Base-by-base conservation (phyloP, 2,329 filamentous ascomycete genomes). In the Arthrobotrys entomopaga region DNA sequence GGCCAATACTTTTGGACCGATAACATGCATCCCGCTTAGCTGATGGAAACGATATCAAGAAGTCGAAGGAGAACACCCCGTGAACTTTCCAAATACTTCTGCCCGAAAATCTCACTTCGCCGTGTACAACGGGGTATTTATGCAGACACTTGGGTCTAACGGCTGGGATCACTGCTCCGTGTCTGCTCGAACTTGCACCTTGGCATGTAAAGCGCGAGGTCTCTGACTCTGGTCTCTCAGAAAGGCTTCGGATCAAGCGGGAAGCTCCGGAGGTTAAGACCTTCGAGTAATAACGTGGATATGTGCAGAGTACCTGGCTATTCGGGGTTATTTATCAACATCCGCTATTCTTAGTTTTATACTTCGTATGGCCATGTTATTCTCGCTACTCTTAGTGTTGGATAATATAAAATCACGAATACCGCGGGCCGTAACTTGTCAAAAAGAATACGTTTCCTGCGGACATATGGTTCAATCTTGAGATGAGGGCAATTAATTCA, bases 11-110 rank as follows among this genome's bases (percentile, higher is more conserved):
- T 29, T 59, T 40, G 13, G 24, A 22, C 43, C 22, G 65, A 69
- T 69, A 69, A 49, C 52, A 61, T 52, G 48, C 65, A 69, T 69
- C 48, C 65, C 58, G 65, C 65, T 69, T 53, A 29, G 56, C 42
- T 54, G 65, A 59, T 56, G 52, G 52, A 10, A 29, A 40, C 3
- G 42, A 26, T 2, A 34, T 34, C 10, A 54, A 52, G 15, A n/a
- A 29, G 26, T 15, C 29, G 29, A 38, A 40, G 52, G n/a, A n/a
- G 26, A 54, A 16, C 1, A n/a, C 24, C 50, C 13, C 3, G 20
- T n/a, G 22, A 26, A 4, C 49, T n/a, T 48, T 29, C 7, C 38
- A 22, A 26, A 29, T 34, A 22, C 48, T 52, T 59, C 34, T 53
- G 56, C 13, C 54, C 48, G 54, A 69, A 54, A 46, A 38, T 29